Evolutionary conservation across 345 rosid genomes (phyloP), one percentile per base, ranked within the genome.

Genomic region (Acer yangbiense): DNA sequence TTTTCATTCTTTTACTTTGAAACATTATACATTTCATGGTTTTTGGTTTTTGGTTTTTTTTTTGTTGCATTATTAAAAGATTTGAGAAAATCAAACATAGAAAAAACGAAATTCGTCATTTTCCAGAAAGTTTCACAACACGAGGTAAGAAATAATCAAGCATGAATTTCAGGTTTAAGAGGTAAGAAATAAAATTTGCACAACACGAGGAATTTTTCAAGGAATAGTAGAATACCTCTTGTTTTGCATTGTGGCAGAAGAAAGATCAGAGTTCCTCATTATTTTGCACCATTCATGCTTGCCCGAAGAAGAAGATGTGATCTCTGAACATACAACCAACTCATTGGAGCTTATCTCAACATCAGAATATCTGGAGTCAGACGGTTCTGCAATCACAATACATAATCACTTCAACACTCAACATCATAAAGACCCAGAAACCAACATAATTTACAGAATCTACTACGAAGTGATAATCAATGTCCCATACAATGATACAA

Each of bases 231-330:
- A 52, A 72, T 68, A 92, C 98, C 98, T 89, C 79, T 69, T 83
- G 81, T 93, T 95, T 82, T 85, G 94, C 79, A 95, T 21, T 55
- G 75, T 87, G 41, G 93, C 98, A 75, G 93, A 86, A 50, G 69
- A 57, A n/a, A 63, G 85, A 84, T 87, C 82, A 25, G 92, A 68
- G 82, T 82, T 89, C 84, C 89, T 86, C 1, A 85, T 89, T 54
- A 95, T 87, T 85, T 90, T 91, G 88, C 98, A 89, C 98, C 98
- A 95, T 76, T 90, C 91, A 65, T 76, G 86, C 85, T 74, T 90
- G 57, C 82, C 87, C 7, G 65, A 3, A 8, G 91, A 90, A 79
- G 88, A 89, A 39, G 83, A 69, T 52, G 82, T 71, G 50, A 84
- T 85, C 79, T 84, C 91, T 5, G 98, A 91, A 85, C 77, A 82